phyloP scores from a whole-genome alignment of 306 rosid species.

The Rosa chinensis region DNA sequence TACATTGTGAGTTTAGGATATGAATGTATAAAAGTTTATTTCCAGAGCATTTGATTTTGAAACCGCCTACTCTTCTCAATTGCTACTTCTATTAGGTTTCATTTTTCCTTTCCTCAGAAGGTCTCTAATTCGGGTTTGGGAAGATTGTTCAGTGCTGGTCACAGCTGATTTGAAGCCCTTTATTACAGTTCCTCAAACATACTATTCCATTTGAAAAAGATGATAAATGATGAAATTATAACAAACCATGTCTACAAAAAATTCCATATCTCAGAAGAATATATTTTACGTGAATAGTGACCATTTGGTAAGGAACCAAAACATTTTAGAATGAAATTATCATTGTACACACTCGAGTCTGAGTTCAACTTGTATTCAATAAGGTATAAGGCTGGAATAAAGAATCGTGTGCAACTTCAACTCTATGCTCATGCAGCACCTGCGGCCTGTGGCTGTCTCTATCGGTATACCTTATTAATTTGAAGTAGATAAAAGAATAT shows the following conservation, averaged over 20 bases:
- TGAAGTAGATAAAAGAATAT: constrained; percentile 9
- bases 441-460: not conserved
- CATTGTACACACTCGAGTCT: not conserved
- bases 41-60: not conserved
- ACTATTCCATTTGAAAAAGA: not conserved
- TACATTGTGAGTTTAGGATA: constrained; percentile 7
- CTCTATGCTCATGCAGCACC: not conserved
- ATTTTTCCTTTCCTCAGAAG: no score
- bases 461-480: not conserved
- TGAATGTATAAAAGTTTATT: not conserved
- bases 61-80: no score
- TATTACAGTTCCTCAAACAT: not conserved
- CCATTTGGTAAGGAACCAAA: constrained; percentile 2
- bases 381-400: not conserved
- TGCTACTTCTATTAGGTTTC: no score
- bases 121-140: not conserved
- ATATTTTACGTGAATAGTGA: not conserved
- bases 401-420: constrained; percentile 4
- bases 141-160: not conserved
- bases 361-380: not conserved
- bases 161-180: not conserved
- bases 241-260: not conserved
- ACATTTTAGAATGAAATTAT: not conserved
- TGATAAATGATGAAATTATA: not conserved
- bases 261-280: not conserved